Percentiles rank a stretch among this genome's conserved stretches.
Evolutionary conservation across 2,329 filamentous ascomycete species (phyloP).

Genomic region (Dothidotthia symphoricarpi): DNA sequence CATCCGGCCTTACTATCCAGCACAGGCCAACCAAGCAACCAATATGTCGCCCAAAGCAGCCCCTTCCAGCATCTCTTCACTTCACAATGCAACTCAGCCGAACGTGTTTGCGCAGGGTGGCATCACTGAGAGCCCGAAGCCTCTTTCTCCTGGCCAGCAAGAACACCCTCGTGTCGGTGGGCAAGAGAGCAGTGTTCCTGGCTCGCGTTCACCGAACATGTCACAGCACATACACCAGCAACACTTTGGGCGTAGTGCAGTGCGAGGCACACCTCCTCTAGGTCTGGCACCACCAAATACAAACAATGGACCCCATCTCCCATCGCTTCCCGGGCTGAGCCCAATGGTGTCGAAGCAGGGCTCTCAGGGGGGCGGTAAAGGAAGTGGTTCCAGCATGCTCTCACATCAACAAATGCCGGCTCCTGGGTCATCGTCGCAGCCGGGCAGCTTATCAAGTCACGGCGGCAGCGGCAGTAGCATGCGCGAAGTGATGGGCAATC

Average conservation of each 20-base stretch:
- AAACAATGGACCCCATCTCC: slow-evolving; percentile 45
- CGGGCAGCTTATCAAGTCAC: slow-evolving; percentile 53
- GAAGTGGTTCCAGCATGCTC: slow-evolving; percentile 42
- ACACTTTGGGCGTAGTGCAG: slow-evolving; percentile 58
- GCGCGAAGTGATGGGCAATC: slow-evolving; percentile 64
- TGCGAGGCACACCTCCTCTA: slow-evolving; percentile 56
- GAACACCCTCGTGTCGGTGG: slow-evolving; percentile 56
- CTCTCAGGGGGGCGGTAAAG: slow-evolving; percentile 30
- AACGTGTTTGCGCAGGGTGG: slow-evolving; percentile 67
- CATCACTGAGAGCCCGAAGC: slow-evolving; percentile 86
- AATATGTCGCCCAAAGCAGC: slow-evolving; percentile 42
- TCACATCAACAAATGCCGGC: slow-evolving; percentile 42
- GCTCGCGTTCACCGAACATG: slow-evolving; percentile 65
- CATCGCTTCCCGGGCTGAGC: slow-evolving; percentile 44
- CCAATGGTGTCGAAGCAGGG: slow-evolving; percentile 35
- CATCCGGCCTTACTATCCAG: slow-evolving; percentile 38
- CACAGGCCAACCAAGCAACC: slow-evolving; percentile 39
- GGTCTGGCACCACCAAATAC: slow-evolving; percentile 37
- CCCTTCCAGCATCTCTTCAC: slow-evolving; percentile 37
- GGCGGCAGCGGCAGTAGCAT: slow-evolving; percentile 60
- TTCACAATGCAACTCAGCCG: slow-evolving; percentile 41
- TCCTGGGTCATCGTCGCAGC: slow-evolving; percentile 48
- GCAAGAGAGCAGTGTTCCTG: slow-evolving; percentile 46
- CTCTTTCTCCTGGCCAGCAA: slow-evolving; percentile 66
- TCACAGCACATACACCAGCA: slow-evolving; percentile 65